These are phyloP conservation scores for Chlamydomonas sphaeroides DNA, from an alignment of 139 green algal genomes.

Conservation along the genomic window DNA sequence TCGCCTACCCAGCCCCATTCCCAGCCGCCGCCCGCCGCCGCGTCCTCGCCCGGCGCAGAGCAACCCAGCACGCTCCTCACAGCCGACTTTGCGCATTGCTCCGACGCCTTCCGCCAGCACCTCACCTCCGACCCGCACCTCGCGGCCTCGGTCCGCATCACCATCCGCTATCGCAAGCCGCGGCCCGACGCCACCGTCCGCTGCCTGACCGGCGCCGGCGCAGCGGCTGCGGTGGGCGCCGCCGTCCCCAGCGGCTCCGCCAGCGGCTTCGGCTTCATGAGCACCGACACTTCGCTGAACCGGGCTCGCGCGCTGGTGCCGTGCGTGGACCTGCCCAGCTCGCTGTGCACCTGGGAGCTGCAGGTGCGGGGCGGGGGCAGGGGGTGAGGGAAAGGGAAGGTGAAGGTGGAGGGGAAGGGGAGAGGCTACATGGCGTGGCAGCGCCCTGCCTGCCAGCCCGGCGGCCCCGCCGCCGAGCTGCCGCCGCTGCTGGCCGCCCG, in stretches of 20 bases:
- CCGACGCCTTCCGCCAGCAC: conserved; percentile 6
- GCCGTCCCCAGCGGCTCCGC: not conserved
- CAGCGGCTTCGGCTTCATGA: not conserved
- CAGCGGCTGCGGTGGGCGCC: not conserved
- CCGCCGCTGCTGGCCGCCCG: no score
- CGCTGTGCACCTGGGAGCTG: conserved; percentile 24
- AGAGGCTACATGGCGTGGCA: no score
- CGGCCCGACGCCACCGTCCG: not conserved
- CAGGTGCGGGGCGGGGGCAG: not conserved
- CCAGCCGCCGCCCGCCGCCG: no score
- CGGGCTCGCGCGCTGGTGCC: conserved; percentile 13
- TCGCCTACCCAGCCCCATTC: no score
- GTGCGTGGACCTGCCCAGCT: conserved; percentile 18
- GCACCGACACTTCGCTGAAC: conserved; percentile 1
- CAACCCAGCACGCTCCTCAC: not conserved
- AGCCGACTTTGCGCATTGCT: conserved; percentile 29
- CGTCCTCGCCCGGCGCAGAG: no score
- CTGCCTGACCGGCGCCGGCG: not conserved
- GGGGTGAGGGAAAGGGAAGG: no score
- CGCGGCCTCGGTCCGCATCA: not conserved
- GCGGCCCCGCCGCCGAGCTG: no score
- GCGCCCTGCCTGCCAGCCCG: no score
- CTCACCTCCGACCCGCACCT: not conserved
- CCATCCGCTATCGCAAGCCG: conserved; percentile 8
- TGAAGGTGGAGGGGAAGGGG: not conserved